These are phyloP conservation scores for Protostelium mycophagum DNA, from an alignment of 78 protist species.

Conservation along the genomic window DNA sequence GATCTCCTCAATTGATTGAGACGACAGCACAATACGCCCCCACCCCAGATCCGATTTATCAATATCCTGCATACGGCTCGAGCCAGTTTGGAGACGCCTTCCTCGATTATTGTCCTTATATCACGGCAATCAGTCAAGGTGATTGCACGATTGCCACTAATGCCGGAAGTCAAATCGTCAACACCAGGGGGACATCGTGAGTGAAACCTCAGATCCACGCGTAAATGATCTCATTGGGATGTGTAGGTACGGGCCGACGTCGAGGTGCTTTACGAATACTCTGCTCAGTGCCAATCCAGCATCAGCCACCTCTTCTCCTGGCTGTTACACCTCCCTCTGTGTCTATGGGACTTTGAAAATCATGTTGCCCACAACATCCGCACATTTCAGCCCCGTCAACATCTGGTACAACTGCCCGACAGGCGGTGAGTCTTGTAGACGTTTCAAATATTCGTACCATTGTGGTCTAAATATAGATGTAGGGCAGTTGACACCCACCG, in stretches of 20 bases:
- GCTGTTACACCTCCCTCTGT: not conserved
- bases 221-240: not conserved
- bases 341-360: not conserved
- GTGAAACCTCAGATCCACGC: not conserved
- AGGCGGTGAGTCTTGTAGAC: not conserved
- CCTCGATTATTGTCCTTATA: not conserved
- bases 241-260: not conserved
- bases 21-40: not conserved
- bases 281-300: not conserved
- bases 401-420: not conserved
- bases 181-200: not conserved
- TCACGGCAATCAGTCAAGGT: not conserved
- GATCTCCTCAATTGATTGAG: too few species aligned
- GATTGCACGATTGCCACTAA: not conserved
- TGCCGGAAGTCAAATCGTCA: not conserved
- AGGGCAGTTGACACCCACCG: not conserved
- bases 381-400: too few species aligned
- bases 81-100: not conserved
- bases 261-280: not conserved
- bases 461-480: not conserved
- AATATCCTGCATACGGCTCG: not conserved
- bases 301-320: not conserved
- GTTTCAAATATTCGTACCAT: not conserved
- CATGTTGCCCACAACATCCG: too few species aligned
- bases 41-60: not conserved